Conservation (phyloP, 257 asterid species). For the Apocynum venetum region DNA sequence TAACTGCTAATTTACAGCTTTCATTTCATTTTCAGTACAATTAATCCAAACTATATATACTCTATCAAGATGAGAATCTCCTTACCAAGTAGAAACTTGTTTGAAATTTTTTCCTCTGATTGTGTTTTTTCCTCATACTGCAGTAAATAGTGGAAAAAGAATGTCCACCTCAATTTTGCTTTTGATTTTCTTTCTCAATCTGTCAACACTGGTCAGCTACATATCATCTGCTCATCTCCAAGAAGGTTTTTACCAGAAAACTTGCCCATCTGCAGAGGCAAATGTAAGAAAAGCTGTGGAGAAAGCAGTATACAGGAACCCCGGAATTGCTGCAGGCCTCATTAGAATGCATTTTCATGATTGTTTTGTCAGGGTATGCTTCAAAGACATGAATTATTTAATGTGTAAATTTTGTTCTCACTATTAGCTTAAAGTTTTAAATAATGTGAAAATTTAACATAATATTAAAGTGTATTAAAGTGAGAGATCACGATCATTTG, state of each 20-base stretch:
- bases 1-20: not conserved
- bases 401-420: no score
- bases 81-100: not conserved
- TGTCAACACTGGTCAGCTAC: not conserved
- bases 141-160: not conserved
- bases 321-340: slow-evolving; percentile 40
- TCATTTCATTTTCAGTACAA: not conserved
- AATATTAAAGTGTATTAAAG: no score
- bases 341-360: slow-evolving; percentile 45
- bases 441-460: no score
- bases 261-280: slow-evolving; percentile 35
- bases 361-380: slow-evolving; percentile 46
- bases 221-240: slow-evolving; percentile 19
- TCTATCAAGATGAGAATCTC: not conserved
- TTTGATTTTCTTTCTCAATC: slow-evolving; percentile 7
- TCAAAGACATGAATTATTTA: no score
- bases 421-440: no score
- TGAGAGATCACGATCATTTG: no score
- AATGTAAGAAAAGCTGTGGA: slow-evolving; percentile 31
- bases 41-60: not conserved
- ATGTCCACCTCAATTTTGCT: not conserved
- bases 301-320: slow-evolving; percentile 29
- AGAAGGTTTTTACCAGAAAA: slow-evolving; percentile 30
- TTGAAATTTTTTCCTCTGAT: no score
- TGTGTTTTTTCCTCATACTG: no score